Evolutionary conservation across 345 rosid species (phyloP).

Genomic region (Cochlearia excelsa): DNA sequence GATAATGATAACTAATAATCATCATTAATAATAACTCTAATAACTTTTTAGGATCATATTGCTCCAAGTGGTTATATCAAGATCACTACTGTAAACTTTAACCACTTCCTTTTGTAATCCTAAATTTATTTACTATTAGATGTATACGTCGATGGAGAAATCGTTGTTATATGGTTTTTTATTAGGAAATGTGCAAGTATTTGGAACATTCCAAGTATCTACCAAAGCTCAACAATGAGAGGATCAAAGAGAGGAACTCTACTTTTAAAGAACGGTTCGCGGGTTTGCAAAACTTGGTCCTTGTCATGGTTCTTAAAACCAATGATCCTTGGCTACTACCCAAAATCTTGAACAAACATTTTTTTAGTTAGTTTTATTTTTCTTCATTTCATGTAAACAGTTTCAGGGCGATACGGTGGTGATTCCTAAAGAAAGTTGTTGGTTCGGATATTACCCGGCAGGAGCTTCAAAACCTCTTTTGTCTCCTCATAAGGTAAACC

Average conservation of each 20-base stretch:
- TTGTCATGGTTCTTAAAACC: slow-evolving; percentile 58
- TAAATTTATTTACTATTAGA: neutral
- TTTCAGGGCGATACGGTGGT: slow-evolving; percentile 60
- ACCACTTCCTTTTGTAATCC: neutral
- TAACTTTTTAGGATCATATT: neutral
- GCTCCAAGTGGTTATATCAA: neutral
- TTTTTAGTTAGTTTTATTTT: neutral
- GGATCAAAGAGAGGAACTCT: slow-evolving; percentile 55
- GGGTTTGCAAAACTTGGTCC: slow-evolving; percentile 75
- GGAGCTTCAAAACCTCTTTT: slow-evolving; percentile 64
- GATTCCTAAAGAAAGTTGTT: slow-evolving; percentile 80
- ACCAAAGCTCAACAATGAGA: slow-evolving; percentile 83
- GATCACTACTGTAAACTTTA: neutral
- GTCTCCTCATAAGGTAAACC: slow-evolving; percentile 53
- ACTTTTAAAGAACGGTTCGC: slow-evolving; percentile 62
- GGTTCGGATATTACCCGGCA: slow-evolving; percentile 87
- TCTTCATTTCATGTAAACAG: slow-evolving; percentile 40
- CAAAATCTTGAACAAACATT: neutral
- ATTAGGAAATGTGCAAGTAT: slow-evolving; percentile 20
- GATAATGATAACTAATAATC: neutral
- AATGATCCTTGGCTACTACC: neutral
- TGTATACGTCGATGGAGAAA: neutral
- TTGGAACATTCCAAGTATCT: slow-evolving; percentile 64
- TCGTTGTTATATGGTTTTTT: neutral
- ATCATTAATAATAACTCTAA: neutral